phyloP scores from a whole-genome alignment of 768 basidiomycete species.

The Artomyces pyxidatus region DNA sequence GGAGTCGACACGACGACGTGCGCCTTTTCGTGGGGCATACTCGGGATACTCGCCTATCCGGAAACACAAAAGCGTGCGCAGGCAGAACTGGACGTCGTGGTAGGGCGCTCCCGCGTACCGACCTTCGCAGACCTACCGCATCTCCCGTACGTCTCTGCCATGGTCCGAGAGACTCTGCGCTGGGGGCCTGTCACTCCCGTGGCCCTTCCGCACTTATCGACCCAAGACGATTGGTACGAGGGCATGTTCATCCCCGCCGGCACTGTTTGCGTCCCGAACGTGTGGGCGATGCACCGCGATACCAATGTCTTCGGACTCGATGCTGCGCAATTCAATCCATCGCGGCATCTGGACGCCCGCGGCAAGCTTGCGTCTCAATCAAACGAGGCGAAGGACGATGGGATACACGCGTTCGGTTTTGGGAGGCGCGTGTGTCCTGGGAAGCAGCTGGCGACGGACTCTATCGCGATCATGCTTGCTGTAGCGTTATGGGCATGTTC shows the following conservation, averaged over 20 bases:
- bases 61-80: conserved; percentile 11
- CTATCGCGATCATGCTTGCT: conserved; percentile 15
- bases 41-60: conserved; percentile 14
- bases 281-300: conserved; percentile 4
- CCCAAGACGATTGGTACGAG: conserved; percentile 22
- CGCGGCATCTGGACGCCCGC: conserved; percentile 4
- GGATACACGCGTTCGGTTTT: conserved; percentile 10
- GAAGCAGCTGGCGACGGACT: conserved; percentile 7
- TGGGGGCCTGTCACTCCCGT: background rate
- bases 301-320: conserved; percentile 6
- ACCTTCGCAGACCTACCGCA: conserved; percentile 4
- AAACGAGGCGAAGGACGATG: background rate
- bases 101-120: conserved; percentile 12
- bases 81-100: conserved; percentile 13
- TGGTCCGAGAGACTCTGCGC: conserved; percentile 10
- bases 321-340: conserved; percentile 13
- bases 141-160: conserved; percentile 15
- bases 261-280: conserved; percentile 23
- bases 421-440: conserved; percentile 16
- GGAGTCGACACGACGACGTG: conserved; percentile 1
- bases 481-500: conserved; percentile 11
- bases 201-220: background rate
- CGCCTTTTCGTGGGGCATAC: conserved; percentile 2
- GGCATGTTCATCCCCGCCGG: conserved; percentile 27
- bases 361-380: background rate